Conservation (phyloP, 306 rosid genomes). For the Quercus dentata region DNA sequence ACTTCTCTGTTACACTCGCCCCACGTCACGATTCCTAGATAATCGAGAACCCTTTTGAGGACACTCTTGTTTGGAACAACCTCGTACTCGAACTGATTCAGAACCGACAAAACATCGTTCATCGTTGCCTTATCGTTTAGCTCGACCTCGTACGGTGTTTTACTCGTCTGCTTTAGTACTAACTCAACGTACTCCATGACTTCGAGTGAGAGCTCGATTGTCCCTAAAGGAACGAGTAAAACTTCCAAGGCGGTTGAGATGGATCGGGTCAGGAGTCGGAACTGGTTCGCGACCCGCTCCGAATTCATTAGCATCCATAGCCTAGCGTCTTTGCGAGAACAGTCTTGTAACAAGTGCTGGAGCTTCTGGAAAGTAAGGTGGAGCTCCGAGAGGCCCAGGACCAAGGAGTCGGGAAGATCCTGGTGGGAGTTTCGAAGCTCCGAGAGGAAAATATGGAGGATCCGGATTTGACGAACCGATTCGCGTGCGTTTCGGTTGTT, state of each 20-base stretch:
- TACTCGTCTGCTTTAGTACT: slow-evolving; percentile 47
- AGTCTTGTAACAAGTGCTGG: slow-evolving; percentile 53
- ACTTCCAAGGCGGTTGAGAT: slow-evolving; percentile 58
- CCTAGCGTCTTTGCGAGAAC: slow-evolving; percentile 49
- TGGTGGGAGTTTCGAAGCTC: slow-evolving; percentile 30
- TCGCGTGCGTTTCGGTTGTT: slow-evolving; percentile 51
- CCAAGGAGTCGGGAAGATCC: slow-evolving; percentile 29
- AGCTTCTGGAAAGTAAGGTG: slow-evolving; percentile 67
- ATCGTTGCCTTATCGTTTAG: slow-evolving; percentile 39
- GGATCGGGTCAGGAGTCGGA: slow-evolving; percentile 47
- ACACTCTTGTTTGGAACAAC: slow-evolving; percentile 37
- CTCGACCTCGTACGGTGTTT: slow-evolving; percentile 42
- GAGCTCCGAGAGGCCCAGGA: slow-evolving; percentile 58
- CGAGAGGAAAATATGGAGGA: slow-evolving; percentile 53
- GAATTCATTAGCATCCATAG: slow-evolving; percentile 59
- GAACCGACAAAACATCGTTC: slow-evolving; percentile 26
- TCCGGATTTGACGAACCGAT: slow-evolving; percentile 37
- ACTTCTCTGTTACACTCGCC: slow-evolving; percentile 58
- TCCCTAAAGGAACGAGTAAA: slow-evolving; percentile 27
- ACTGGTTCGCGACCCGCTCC: slow-evolving; percentile 41
- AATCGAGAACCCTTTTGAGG: slow-evolving; percentile 49
- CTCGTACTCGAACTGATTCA: slow-evolving; percentile 41
- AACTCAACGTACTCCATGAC: slow-evolving; percentile 50
- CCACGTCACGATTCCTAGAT: slow-evolving; percentile 58
- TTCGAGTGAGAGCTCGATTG: slow-evolving; percentile 34